Base-by-base conservation (phyloP, 2,329 filamentous ascomycete species). In the Pseudonectria foliicola region DNA sequence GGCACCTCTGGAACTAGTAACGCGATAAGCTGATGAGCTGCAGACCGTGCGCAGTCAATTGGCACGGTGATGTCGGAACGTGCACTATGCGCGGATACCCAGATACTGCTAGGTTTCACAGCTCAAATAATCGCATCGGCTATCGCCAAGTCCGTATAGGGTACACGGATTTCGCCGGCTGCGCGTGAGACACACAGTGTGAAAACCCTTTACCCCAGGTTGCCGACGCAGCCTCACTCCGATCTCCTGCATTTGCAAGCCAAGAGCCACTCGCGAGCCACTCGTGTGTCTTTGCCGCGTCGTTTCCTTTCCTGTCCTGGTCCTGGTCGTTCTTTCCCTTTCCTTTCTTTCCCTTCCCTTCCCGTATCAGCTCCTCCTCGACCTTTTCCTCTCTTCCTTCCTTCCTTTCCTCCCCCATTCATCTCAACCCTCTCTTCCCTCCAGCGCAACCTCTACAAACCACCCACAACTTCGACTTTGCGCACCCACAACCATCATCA, bases 1-100 rank as follows among this genome's bases (percentile, higher is more conserved):
- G 42, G 49, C 40, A 50, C 38, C 48, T 51, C 45, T 46, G 41
- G 37, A 38, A 31, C 38, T 30, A 43, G 40, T 34, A 35, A 34
- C 33, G 18, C 47, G 49, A 52, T 52, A 49, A 51, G 49, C 49
- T 52, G 49, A 52, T 49, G 49, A 37, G 45, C 43, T 48, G 47
- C 45, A 43, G 43, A 51, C 49, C 42, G 49, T 52, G 31, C 29
- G 29, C 8, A 3, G 13, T 33, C 13, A 31, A 33, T 33, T 25
- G 27, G 35, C 42, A 49, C 48, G 21, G 38, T 13, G 35, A 38
- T 31, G 37, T 29, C 40, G 42, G 40, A 26, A 25, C 24, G 31
- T 25, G 37, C n/a, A 40, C 32, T 34, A 31, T 13, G 28, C 13
- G n/a, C 6, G 10, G 33, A 15, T 15, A 25, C 37, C n/a, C 16